phyloP scores from a whole-genome alignment of 371 early-diverging fungal genomes.

The Mucor indicus region DNA sequence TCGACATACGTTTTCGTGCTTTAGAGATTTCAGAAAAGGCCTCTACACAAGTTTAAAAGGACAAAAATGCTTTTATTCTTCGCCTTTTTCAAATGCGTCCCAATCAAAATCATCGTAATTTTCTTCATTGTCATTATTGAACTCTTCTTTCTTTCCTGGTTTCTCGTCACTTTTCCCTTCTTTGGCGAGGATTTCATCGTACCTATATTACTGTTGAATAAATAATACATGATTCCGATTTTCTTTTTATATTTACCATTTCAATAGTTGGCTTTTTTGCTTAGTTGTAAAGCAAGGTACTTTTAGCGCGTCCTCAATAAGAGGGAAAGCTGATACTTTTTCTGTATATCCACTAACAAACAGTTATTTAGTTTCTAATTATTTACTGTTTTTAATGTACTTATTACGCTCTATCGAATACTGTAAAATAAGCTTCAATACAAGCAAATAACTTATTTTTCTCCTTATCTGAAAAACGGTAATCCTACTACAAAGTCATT shows the following conservation, averaged over 20 bases:
- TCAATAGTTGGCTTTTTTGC: constrained; percentile 33
- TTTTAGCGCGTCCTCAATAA: constrained; percentile 40
- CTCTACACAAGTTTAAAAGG: no score
- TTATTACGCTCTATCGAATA: constrained; percentile 29
- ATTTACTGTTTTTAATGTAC: not conserved
- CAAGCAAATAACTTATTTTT: constrained; percentile 40
- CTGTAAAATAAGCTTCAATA: constrained; percentile 38
- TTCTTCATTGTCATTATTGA: constrained; percentile 13
- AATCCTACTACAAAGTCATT: constrained; percentile 18
- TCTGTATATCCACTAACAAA: constrained; percentile 10
- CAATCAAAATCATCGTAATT: constrained; percentile 17
- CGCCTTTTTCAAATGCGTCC: constrained; percentile 28
- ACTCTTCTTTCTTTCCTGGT: not conserved
- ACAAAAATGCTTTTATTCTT: not conserved
- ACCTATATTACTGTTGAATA: constrained; percentile 11
- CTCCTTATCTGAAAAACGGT: constrained; percentile 37
- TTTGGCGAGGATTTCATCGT: constrained; percentile 36
- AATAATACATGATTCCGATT: no score
- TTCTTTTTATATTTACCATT: no score
- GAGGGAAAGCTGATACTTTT: constrained; percentile 19
- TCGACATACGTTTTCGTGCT: constrained; percentile 35
- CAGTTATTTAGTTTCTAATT: not conserved
- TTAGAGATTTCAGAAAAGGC: constrained; percentile 34
- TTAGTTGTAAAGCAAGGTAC: constrained; percentile 42
- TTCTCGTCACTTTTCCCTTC: constrained; percentile 5